phyloP scores from a whole-genome alignment of 2,329 filamentous ascomycete species.

The Xylariales sp. region DNA sequence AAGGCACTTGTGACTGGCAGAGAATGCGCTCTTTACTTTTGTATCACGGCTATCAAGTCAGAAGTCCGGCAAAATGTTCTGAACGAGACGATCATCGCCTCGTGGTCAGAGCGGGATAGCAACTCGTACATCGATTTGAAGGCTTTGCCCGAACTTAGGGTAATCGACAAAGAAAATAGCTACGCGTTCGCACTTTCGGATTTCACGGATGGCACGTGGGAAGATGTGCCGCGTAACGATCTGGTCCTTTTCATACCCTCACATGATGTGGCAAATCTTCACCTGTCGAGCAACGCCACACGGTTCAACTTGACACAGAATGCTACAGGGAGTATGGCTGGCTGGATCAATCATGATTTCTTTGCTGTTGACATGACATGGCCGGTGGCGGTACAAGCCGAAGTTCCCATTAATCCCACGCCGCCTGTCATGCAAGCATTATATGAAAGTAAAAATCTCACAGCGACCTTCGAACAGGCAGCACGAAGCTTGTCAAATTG shows the following conservation, averaged over 20 bases:
- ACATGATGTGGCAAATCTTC: neutral
- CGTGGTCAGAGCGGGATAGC: slow-evolving; percentile 14
- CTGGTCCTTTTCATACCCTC: slow-evolving; percentile 8
- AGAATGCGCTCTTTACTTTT: slow-evolving; percentile 45
- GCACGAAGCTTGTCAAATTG: slow-evolving; percentile 7
- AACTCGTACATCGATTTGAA: neutral
- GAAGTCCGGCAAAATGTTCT: neutral
- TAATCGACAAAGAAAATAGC: slow-evolving; percentile 4
- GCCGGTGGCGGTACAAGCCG: neutral
- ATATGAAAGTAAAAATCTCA: slow-evolving; percentile 11
- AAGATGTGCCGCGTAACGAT: neutral
- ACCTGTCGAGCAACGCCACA: neutral
- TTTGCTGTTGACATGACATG: neutral
- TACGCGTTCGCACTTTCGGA: neutral
- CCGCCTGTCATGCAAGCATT: slow-evolving; percentile 14
- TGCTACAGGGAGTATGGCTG: neutral
- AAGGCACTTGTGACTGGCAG: slow-evolving; percentile 39
- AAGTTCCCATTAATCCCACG: neutral
- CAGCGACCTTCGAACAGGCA: neutral
- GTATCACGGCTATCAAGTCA: slow-evolving; percentile 36
- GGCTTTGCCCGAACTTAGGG: neutral
- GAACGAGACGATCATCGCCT: neutral
- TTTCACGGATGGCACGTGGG: no score
- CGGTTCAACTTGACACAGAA: neutral
- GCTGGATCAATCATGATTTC: slow-evolving; percentile 9